These are phyloP conservation scores for Cercospora sp. DNA, from an alignment of 2,329 filamentous ascomycete genomes.

Conservation along the genomic window DNA sequence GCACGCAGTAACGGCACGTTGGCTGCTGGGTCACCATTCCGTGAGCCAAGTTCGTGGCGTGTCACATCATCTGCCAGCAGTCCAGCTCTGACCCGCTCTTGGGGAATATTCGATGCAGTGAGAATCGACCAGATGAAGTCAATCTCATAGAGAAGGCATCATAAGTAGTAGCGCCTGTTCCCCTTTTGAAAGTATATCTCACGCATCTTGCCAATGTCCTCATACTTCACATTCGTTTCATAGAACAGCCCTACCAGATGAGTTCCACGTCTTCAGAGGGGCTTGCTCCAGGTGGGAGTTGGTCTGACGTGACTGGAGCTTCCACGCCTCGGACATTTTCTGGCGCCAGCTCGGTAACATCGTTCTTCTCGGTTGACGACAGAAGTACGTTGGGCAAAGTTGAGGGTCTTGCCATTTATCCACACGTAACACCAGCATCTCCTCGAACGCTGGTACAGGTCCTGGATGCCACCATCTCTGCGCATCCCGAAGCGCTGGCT, in stretches of 20 bases:
- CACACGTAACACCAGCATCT: not conserved
- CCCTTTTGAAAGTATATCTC: not conserved
- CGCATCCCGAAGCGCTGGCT: constrained; percentile 16
- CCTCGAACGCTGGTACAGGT: constrained; percentile 5
- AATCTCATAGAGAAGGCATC: not conserved
- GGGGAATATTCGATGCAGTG: not conserved
- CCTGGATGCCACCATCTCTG: not conserved
- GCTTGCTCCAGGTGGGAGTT: not conserved
- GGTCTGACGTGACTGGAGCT: not conserved
- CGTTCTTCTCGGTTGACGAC: not conserved
- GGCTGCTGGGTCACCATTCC: not conserved
- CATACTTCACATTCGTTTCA: not conserved
- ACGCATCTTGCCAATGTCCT: not conserved
- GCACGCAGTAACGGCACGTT: not conserved
- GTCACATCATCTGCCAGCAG: constrained; percentile 1
- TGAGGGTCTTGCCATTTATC: constrained; percentile 3
- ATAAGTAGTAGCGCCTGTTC: not conserved
- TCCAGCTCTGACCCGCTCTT: not conserved
- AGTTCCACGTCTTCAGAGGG: not conserved
- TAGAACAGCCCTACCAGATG: not conserved
- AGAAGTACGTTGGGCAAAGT: not conserved
- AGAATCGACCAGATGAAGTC: not conserved
- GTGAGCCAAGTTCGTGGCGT: constrained; percentile 5
- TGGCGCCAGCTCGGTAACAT: not conserved
- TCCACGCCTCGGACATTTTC: not conserved